Base-by-base conservation (phyloP, 331 rosid species). In the Quercus phellos region DNA sequence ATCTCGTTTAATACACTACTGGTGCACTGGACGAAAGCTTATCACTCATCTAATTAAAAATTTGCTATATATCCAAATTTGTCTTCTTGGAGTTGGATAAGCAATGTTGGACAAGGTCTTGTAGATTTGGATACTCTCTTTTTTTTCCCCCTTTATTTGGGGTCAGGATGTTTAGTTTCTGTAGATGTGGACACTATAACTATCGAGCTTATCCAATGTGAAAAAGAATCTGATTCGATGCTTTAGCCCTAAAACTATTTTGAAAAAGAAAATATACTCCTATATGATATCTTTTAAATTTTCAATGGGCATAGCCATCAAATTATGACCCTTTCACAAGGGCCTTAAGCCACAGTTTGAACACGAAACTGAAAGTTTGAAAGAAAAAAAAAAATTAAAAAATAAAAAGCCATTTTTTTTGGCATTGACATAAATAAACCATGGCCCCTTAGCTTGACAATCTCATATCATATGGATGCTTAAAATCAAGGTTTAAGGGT, bases 131-230 rank as follows among this genome's bases (percentile, higher is more conserved):
- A 64, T 72, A 7, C 61, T 17, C 51, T 67, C 32, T 56, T 55
- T 38, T 35, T n/a, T 24, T 8, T 38, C 18, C 63, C 54, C 71
- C 55, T 35, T 76, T 38, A 5, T 27, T 14, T 13, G n/a, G 32
- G 67, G 6, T 2, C n/a, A 13, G 10, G 38, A 26, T 3, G 38
- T 1, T 61, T 54, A 46, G 46, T 72, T 72, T 73, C 74, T 70
- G 55, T 74, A 75, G 87, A 86, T 72, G 78, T 82, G 71, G 91
- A 88, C 89, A 77, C 83, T 83, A 43, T 77, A 88, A 81, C 92
- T 42, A 72, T 79, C 81, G 12, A 72, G 58, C 82, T 73, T 80
- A 78, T 85, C 90, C 71, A 70, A 59, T 51, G 85, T 51, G 19
- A 54, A 66, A 86, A 61, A 32, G 50, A 74, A 60, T 74, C 16